Evolutionary conservation across 257 asterid species (phyloP).

Genomic region (Sherardia arvensis): DNA sequence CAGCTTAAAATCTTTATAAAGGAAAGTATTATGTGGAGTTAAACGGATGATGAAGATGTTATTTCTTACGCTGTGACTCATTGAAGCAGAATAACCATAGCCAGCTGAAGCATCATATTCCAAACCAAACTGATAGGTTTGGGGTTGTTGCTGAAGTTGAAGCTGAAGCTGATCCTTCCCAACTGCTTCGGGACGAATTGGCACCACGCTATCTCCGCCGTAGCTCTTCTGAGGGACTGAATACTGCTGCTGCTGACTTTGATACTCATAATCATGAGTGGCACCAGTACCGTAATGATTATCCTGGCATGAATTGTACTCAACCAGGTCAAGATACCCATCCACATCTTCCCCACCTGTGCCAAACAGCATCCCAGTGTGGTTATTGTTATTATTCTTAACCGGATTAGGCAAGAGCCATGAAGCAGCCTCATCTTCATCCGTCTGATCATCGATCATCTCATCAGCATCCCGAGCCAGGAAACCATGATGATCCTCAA

Average conservation of each 20-base stretch:
- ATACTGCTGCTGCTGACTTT: slow-evolving; percentile 24
- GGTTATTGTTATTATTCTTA: slow-evolving; percentile 18
- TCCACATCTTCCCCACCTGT: slow-evolving; percentile 41
- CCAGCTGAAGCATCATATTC: slow-evolving; percentile 33
- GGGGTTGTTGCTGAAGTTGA: slow-evolving; percentile 21
- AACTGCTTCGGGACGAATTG: slow-evolving; percentile 25
- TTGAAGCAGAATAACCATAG: slow-evolving; percentile 32
- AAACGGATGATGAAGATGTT: not conserved
- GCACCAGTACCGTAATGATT: slow-evolving; percentile 16
- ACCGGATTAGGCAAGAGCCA: slow-evolving; percentile 56
- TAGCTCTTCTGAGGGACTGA: slow-evolving; percentile 30
- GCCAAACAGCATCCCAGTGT: slow-evolving; percentile 20
- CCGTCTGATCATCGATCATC: slow-evolving; percentile 26
- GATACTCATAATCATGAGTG: slow-evolving; percentile 11
- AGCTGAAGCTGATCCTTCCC: slow-evolving; percentile 18
- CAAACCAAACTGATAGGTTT: slow-evolving; percentile 30
- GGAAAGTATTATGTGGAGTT: not conserved
- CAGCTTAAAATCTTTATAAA: not conserved
- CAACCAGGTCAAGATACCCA: slow-evolving; percentile 53
- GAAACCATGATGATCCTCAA: slow-evolving; percentile 20
- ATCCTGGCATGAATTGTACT: slow-evolving; percentile 27
- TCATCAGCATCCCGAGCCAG: slow-evolving; percentile 25
- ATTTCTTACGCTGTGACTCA: slow-evolving; percentile 45
- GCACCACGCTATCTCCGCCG: slow-evolving; percentile 47
- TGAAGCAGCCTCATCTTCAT: slow-evolving; percentile 63